Percentiles rank a stretch among this genome's conserved stretches.
These are phyloP conservation scores for Daucus carota DNA, from an alignment of 129 eudicot genomes.

Conservation along the genomic window DH1_v3.0 NC_030382.2:42070501-42071000, in stretches of 20 bases:
- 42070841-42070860: not conserved
- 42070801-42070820: not conserved
- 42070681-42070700: not conserved
- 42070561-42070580: not conserved
- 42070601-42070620: not conserved
- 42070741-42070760: not conserved
- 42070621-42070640: not conserved
- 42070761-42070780: not conserved
- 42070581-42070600: not conserved
- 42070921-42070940: too few relatives aligned
- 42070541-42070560: not conserved
- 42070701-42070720: not conserved
- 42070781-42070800: not conserved
- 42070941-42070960: too few relatives aligned
- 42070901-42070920: not conserved
- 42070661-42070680: not conserved
- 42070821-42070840: not conserved
- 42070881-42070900: not conserved
- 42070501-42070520: too few relatives aligned
- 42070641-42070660: not conserved
- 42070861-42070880: not conserved
- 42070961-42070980: too few relatives aligned
- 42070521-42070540: not conserved
- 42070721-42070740: not conserved
- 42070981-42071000: too few relatives aligned